Base-by-base conservation (phyloP, 1,284 basidiomycete genomes). In the Cryptococcus neoformans region DNA sequence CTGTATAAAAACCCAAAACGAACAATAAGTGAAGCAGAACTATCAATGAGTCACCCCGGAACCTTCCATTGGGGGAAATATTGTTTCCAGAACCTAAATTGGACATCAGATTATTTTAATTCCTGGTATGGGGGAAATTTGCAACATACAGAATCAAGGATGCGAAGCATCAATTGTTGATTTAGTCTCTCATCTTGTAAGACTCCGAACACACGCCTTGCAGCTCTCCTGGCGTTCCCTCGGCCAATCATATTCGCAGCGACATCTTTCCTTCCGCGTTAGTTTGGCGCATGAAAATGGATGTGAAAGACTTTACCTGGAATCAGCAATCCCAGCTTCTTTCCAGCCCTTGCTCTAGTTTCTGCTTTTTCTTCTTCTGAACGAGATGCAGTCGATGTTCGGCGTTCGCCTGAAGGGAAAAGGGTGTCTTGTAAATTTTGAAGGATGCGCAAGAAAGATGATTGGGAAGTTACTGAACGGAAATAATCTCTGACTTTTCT, bases 211-310 rank as follows among this genome's bases (percentile, higher is more conserved):
- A 95, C 87, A 51, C 91, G 83, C 49, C 92, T 83, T 3, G 94
- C 92, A 6, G 93, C 95, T 46, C 92, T 83, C 6, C 92, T 84
- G 9, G 94, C 92, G 72, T 98, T 97, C 2, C 90, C 87, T 28
- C 92, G 83, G 8, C 95, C 95, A 62, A 98, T 95, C 86, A 97
- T 91, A 69, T 95, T 97, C 6, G 94, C 91, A 36, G 90, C 92
- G 48, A 97, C 78, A 68, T 97, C 95, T 92, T 60, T 7, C 28
- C 21, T 28, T 21, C 3, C 6, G 3, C 4, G 14, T 28, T 28
- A 28, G 17, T 34, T 7, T 35, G 38, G 46, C 3, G 10, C 6
- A 2, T 16, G 14, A 21, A 40, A 41, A 4, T 4, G 9, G n/a
- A 34, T 10, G 7, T 70, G 38, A 37, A 62, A 36, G 39, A 51